A percentile compares a stretch with the other conserved stretches of the same genome.
Conservation (phyloP, 176 grass and related monocot species). For the Paspalum vaginatum region DNA sequence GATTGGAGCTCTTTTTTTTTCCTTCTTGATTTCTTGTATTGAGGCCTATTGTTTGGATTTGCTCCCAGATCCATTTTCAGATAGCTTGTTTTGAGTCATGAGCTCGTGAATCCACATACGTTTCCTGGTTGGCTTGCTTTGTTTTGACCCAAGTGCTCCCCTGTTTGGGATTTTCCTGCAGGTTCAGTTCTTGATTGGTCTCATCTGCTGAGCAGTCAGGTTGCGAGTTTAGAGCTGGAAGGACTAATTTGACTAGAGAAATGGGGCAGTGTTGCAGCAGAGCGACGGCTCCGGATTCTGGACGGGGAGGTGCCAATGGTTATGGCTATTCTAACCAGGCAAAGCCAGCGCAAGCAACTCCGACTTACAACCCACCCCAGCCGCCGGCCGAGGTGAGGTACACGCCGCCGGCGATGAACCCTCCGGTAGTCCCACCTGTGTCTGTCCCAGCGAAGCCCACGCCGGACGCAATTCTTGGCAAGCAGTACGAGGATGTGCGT, state of each 20-base stretch:
- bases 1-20: background rate
- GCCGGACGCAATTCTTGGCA: slow-evolving; percentile 78
- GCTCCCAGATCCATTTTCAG: slow-evolving; percentile 37
- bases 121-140: slow-evolving; percentile 20
- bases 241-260: slow-evolving; percentile 38
- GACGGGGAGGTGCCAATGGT: slow-evolving; percentile 43
- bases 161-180: slow-evolving; percentile 35
- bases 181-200: slow-evolving; percentile 38
- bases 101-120: slow-evolving; percentile 16
- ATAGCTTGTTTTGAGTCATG: slow-evolving; percentile 17
- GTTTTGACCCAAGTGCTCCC: slow-evolving; percentile 26
- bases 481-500: slow-evolving; percentile 69
- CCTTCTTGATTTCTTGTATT: background rate
- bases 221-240: slow-evolving; percentile 36
- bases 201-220: slow-evolving; percentile 2
- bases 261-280: slow-evolving; percentile 84
- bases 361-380: slow-evolving; percentile 52
- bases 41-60: slow-evolving; percentile 31
- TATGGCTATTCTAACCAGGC: slow-evolving; percentile 65
- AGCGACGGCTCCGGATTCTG: slow-evolving; percentile 52
- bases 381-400: slow-evolving; percentile 42
- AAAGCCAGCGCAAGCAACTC: slow-evolving; percentile 38
- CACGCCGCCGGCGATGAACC: slow-evolving; percentile 47
- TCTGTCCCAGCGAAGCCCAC: slow-evolving; percentile 37
- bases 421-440: slow-evolving; percentile 45